A percentile compares a stretch with the other conserved stretches of the same genome.
These are phyloP conservation scores for Phyllosticta citribraziliensis DNA, from an alignment of 2,329 filamentous ascomycete genomes.

Conservation along the genomic window DNA sequence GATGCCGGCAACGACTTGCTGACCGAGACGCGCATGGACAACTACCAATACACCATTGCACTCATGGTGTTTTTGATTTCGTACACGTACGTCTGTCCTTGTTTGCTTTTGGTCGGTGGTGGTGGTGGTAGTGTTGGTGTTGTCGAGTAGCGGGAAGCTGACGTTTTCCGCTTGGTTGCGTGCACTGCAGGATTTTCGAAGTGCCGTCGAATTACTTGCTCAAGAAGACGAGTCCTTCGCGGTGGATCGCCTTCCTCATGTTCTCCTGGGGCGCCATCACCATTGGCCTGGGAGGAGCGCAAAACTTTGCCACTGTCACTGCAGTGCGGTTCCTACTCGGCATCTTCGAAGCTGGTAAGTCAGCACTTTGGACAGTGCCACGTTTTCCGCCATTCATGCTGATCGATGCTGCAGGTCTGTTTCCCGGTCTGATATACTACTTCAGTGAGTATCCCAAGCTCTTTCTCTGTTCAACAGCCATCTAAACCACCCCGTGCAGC, in stretches of 20 bases:
- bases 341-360: conserved; percentile 17
- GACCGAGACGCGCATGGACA: conserved; percentile 50
- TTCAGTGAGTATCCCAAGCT: conserved; percentile 29
- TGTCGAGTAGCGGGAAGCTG: not conserved
- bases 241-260: conserved; percentile 35
- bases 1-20: conserved; percentile 53
- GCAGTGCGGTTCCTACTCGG: conserved; percentile 33
- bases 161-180: not conserved
- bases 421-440: conserved; percentile 33
- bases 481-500: conserved; percentile 14
- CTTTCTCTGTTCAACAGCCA: not conserved
- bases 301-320: conserved; percentile 33
- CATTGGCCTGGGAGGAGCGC: conserved; percentile 36
- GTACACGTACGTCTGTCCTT: conserved; percentile 14
- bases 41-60: conserved; percentile 40
- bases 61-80: conserved; percentile 23
- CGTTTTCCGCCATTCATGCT: not conserved
- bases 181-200: conserved; percentile 27
- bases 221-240: conserved; percentile 43
- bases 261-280: conserved; percentile 35
- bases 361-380: not conserved
- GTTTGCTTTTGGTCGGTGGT: no score
- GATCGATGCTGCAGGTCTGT: conserved; percentile 12
- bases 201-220: conserved; percentile 52
- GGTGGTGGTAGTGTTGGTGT: no score